Evolutionary conservation across 805 yeast species (phyloP), one percentile per base, ranked within the genome.

Genomic region (Ogataea pini): DNA sequence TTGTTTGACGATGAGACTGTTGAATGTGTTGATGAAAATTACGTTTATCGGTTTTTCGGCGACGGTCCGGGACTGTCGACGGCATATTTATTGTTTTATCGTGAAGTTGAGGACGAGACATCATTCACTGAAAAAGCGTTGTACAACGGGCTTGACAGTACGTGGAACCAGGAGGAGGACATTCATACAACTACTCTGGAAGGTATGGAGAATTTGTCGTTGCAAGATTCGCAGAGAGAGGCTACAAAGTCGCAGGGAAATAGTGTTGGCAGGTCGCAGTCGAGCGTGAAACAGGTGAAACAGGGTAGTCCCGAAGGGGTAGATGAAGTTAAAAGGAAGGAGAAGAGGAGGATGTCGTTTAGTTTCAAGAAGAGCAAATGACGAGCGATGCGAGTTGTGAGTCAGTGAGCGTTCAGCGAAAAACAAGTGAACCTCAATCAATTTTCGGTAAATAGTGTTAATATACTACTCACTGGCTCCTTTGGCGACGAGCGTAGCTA

Each of bases 1-100:
- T 69, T 94, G 48, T 94, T 88, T 69, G 99, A 94, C 64, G 99
- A 94, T 65, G 98, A 94, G 65, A 83, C 94, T 4, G 97, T 92
- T 1, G 97, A 92, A 63, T 71, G 85, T 13, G 90, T 94, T 8
- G 89, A 85, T 55, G 96, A 89, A 52, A 72, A 79, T 34, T 89
- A 85, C 56, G 97, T 94, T 3, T 76, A 83, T 65, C 79, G 86
- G 57, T 94, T 91, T 61, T 85, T 89, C 59, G 98, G 98, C 22
- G 92, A 89, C 63, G 82, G 86, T 3, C 85, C 87, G 2, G 94
- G 96, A 7, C 75, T 89, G 60, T 90, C 97, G 0, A 85, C 96
- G 22, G 98, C 98, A 0, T 94, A 94, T 66, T 83, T 94, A 22
- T 70, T 94, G 45, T 88, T 91, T 59, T 92, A 92, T 66, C 83